Evolutionary conservation across 2,329 filamentous ascomycete genomes (phyloP).

Genomic region (Diaporthe vexans): DNA sequence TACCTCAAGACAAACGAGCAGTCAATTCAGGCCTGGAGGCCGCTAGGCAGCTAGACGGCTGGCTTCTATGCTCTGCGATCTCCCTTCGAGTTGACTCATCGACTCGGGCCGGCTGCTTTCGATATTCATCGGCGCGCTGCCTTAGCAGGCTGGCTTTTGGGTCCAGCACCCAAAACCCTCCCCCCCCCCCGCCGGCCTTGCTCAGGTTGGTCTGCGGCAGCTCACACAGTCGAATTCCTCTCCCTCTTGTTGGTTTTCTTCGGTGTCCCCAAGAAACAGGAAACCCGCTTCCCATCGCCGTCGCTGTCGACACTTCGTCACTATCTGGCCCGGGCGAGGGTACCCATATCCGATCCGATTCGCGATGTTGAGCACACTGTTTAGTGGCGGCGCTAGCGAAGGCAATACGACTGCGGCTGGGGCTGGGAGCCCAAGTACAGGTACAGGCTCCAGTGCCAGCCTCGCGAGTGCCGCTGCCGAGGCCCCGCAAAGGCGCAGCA

Average conservation of each 20-base stretch:
- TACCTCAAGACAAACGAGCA: background rate
- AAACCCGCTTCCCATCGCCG: background rate
- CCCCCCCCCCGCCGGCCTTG: too few species aligned
- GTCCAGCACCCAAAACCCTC: background rate
- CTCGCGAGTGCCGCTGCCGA: conserved; percentile 36
- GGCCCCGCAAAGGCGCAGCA: conserved; percentile 30
- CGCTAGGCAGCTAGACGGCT: conserved; percentile 2
- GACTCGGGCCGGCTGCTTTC: background rate
- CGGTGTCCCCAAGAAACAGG: background rate
- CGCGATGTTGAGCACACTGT: conserved; percentile 37
- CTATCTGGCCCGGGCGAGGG: background rate
- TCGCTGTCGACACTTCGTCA: conserved; percentile 3
- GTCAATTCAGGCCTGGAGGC: background rate
- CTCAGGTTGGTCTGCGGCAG: background rate
- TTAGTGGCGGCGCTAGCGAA: conserved; percentile 34
- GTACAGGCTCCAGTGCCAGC: conserved; percentile 27
- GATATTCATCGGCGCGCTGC: conserved; percentile 16
- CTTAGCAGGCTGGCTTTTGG: conserved; percentile 12
- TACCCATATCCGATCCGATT: conserved; percentile 35
- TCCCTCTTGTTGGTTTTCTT: background rate
- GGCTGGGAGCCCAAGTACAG: conserved; percentile 18
- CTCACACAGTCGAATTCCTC: background rate
- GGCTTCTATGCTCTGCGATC: background rate
- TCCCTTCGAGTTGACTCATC: background rate
- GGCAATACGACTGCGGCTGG: conserved; percentile 23